Percentiles rank a stretch among this genome's conserved stretches.
Conservation (phyloP, 441 rosid species). For the Populus hybrid region DNA sequence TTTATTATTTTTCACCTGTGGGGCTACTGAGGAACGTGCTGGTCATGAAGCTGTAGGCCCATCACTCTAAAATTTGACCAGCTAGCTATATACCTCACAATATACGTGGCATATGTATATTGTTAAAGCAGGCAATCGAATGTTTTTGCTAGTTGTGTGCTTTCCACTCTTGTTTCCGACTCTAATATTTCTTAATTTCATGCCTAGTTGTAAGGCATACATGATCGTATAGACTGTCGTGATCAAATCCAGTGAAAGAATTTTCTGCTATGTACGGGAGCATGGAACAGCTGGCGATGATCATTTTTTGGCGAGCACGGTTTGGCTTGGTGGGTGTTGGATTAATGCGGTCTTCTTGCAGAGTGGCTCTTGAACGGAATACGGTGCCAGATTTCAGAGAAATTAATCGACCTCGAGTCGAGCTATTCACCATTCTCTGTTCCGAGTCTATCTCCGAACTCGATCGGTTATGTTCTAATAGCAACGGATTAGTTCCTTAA, state of each 20-base stretch:
- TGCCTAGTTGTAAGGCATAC: background rate
- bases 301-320: background rate
- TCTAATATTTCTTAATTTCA: background rate
- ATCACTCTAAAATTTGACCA: background rate
- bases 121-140: background rate
- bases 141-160: constrained; percentile 7
- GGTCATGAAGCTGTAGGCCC: constrained; percentile 46
- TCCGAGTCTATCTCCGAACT: background rate
- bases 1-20: constrained; percentile 18
- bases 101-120: background rate
- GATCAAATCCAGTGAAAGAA: background rate
- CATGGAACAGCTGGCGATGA: background rate
- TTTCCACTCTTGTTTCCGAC: constrained; percentile 5
- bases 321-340: background rate
- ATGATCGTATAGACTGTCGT: background rate
- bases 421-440: background rate
- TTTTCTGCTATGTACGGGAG: background rate
- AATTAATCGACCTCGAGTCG: background rate
- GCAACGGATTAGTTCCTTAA: no score
- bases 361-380: background rate
- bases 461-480: background rate
- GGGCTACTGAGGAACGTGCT: constrained; percentile 42
- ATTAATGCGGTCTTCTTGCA: background rate
- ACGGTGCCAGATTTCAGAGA: background rate
- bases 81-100: background rate